Base-by-base conservation (phyloP, 805 yeast genomes). In the Yamadazyma laniorum region DNA sequence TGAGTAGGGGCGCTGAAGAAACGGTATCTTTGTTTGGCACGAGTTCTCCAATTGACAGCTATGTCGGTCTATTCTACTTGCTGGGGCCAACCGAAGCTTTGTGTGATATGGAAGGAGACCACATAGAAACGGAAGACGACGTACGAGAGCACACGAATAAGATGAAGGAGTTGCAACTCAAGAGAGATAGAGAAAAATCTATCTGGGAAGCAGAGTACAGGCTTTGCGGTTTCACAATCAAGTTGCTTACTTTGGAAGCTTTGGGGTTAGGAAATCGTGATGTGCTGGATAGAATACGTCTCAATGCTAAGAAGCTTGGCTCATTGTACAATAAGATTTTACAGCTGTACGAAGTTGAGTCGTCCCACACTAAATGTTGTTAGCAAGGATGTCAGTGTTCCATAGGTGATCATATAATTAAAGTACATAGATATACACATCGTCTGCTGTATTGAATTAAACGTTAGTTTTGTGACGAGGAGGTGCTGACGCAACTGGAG, bases 201-300 rank as follows among this genome's bases (percentile, higher is more conserved):
- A 43, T 39, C 13, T 72, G 72, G 78, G 50, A 42, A 8, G 49
- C 55, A 6, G 78, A 73, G 40, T 62, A 59, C 36, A 65, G 58
- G 7, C 50, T 75, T 14, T 67, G 75, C 43, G 64, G 70, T 13
- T 67, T 51, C 36, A 55, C 70, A 0, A 54, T 69, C 18, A 73
- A 73, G 43, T 37, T 75, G 28, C 47, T 62, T 13, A 53, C 59
- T 5, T 55, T 76, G 27, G 39, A 55, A 11, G 58, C 62, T 14
- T 41, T 63, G 6, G 64, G 61, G 0, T 52, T 71, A 40, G 49
- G 69, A 3, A 52, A 56, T 16, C 47, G 45, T 0, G 47, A 33
- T 3, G 39, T 63, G 2, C 37, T 43, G 5, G 41, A 50, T 5
- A 58, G 81, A 47, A 36, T 75, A 5, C 44, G 44, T 18, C 52